Conservation (phyloP, 176 grass and related monocot genomes). For the Aegilops umbellulata region DNA sequence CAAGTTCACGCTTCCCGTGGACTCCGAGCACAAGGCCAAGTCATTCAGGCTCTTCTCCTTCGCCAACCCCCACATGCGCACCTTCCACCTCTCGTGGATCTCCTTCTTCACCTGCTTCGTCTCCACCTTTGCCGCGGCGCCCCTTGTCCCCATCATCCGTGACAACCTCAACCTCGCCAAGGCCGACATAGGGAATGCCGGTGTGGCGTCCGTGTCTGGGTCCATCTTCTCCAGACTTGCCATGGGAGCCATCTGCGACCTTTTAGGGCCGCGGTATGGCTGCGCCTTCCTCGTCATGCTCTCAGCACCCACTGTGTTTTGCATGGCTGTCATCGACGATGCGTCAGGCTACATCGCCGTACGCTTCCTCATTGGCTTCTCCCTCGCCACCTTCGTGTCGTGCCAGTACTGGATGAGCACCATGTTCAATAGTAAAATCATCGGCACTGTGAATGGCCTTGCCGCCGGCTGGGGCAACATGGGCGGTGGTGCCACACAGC, state of each 20-base stretch:
- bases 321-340: not conserved
- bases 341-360: not conserved
- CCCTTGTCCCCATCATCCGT: conserved; percentile 77
- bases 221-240: conserved; percentile 87
- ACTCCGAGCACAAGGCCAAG: conserved; percentile 93
- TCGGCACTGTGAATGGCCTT: conserved; percentile 21
- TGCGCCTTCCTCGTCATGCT: conserved; percentile 92
- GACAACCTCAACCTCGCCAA: conserved; percentile 76
- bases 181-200: conserved; percentile 89
- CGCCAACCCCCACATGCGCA: conserved; percentile 69
- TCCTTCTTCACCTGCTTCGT: conserved; percentile 98
- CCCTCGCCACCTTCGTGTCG: conserved; percentile 68
- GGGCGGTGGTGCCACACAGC: not conserved
- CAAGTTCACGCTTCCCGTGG: conserved; percentile 68
- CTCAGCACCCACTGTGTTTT: not conserved
- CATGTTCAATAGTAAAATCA: conserved; percentile 90
- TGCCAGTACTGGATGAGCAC: conserved; percentile 96
- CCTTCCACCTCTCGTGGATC: conserved; percentile 85
- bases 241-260: conserved; percentile 89
- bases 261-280: conserved; percentile 72
- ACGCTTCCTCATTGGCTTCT: conserved; percentile 49
- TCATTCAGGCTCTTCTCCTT: conserved; percentile 60
- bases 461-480: not conserved
- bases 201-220: conserved; percentile 79
- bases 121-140: conserved; percentile 69